Evolutionary conservation across 371 early-diverging fungal species (phyloP), one percentile per base, ranked within the genome.

Genomic region (Smittium mucronatum): DNA sequence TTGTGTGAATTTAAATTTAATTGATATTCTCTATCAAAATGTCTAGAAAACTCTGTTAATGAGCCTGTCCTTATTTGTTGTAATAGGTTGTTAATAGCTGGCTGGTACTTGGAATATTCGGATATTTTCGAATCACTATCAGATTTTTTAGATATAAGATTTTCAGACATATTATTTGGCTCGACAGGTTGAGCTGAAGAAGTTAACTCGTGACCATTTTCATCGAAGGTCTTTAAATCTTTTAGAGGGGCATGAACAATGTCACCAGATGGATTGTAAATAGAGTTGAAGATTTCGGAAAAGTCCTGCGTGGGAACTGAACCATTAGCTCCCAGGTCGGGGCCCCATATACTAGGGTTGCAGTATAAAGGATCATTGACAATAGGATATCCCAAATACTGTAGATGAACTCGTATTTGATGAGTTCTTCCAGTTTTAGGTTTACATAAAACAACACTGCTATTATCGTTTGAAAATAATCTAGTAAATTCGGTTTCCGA

Each of bases 381-480:
- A 69, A 99, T 98, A 0, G 99, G 98, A 74, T 85, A 86, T 2
- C 99, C 99, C 0, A 99, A 84, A 75, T 85, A 90, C 75, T 93
- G 91, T 59, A 99, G 80, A 78, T 99, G 99, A 25, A 98, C 97
- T 61, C 99, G 89, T 70, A 99, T 99, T 80, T 99, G 99, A 76
- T 99, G 99, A 0, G 99, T 97, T 59, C 99, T 83, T 1, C 99
- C 99, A 0, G 98, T 98, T 29, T 89, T 73, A 0, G 99, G 99
- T 66, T 83, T 78, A 68, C 82, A 78, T 57, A 67, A 70, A 64
- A 71, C 85, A 71, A 93, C 81, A 64, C 89, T 88, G 0, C 89
- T 86, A 1, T 66, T 28, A 0, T 87, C 86, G 70, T 91, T 89
- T 69, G 82, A 85, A 25, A 77, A 76, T 1, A 92, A 60, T 1